Evolutionary conservation across 2,329 filamentous ascomycete species (phyloP), one percentile per base, ranked within the genome.

Genomic region (Xylariaceae sp.): DNA sequence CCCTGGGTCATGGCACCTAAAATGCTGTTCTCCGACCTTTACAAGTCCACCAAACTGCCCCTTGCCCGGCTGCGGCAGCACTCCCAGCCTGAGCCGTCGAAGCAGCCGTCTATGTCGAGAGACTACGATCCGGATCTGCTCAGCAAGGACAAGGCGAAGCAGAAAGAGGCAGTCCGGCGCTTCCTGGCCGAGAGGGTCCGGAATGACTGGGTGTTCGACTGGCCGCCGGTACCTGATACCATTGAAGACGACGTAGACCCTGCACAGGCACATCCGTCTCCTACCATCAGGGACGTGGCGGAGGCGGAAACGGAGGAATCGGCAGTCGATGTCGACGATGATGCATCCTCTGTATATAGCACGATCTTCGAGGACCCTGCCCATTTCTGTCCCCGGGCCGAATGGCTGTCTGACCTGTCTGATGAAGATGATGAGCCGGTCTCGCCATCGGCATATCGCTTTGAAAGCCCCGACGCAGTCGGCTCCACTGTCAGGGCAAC

Each of bases 21-120:
- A 53, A 83, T 83, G 80, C 74, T 81, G 58, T 83, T 83, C 68
- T 80, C 79, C 54, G 80, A 81, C 63, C 72, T 83, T 47, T 83
- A 82, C 68, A 82, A 77, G 68, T 77, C 75, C 47, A 76, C 78
- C 39, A 78, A 75, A 63, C 77, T 76, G 39, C 77, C 79, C 9
- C 70, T 82, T 51, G 72, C 75, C 54, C 80, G 79, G 64, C 68
- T 81, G 53, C 77, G 79, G 36, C 72, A 72, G 58, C 66, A 63
- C 61, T 67, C 61, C 57, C 67, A 56, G 55, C 63, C 50, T 57
- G 65, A 63, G 61, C 67, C 61, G 57, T 67, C 55, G 55, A 63
- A 51, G 29, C 52, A 46, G 49, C 64, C 56, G 66, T 64, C 51
- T 49, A 54, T 57, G 42, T 57, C 59, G 44, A 60, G 71, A 41